Conservation (phyloP, 2,329 filamentous ascomycete species). For the Lasiodiplodia sp. region DNA sequence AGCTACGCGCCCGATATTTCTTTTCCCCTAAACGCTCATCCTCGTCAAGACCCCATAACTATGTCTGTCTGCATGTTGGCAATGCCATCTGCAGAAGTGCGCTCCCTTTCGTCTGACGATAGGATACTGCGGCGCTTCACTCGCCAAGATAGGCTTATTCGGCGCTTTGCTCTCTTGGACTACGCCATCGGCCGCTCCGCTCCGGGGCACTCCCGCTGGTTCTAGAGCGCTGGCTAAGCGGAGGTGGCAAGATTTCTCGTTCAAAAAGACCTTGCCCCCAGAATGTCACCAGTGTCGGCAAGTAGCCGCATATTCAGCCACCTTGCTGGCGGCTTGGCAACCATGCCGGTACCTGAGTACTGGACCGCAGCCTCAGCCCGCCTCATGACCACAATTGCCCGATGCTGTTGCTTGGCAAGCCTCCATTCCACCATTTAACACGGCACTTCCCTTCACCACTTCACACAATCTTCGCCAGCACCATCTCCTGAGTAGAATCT, state of each 20-base stretch:
- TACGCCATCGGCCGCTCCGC: background rate
- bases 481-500: background rate
- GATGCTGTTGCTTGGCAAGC: background rate
- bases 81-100: too few relatives aligned
- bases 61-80: too few relatives aligned
- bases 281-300: background rate
- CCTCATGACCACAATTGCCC: background rate
- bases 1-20: background rate
- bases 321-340: background rate
- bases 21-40: background rate
- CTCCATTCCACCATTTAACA: background rate
- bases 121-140: background rate
- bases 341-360: background rate
- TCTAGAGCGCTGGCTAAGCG: background rate
- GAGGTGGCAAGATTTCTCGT: background rate
- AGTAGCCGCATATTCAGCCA: background rate
- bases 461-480: background rate
- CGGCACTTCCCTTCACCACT: constrained; percentile 6
- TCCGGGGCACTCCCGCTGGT: background rate
- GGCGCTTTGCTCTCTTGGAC: background rate
- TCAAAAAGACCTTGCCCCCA: background rate
- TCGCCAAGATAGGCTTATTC: background rate
- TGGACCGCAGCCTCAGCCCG: background rate
- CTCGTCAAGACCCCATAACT: background rate
- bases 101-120: too few relatives aligned